Conservation (phyloP, 2,329 filamentous ascomycete genomes). For the Fusarium setosum region DNA sequence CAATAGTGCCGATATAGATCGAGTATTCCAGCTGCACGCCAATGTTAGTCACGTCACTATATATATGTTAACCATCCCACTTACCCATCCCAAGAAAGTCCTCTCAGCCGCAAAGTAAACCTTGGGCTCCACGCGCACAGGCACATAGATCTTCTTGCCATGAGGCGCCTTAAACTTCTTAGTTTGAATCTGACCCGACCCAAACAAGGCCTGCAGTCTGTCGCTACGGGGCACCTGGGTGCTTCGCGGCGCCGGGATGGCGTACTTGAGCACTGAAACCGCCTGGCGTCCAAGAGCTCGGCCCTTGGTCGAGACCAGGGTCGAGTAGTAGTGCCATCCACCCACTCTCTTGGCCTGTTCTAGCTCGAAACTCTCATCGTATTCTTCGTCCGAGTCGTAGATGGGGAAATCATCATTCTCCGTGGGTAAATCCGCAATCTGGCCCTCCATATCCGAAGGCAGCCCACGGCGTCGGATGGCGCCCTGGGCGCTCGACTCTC, state of each 20-base stretch:
- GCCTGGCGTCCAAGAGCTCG: constrained; percentile 55
- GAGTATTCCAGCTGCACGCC: constrained; percentile 84
- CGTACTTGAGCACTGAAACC: constrained; percentile 57
- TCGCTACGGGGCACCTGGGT: constrained; percentile 68
- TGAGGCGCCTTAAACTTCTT: constrained; percentile 78
- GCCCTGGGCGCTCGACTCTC: constrained; percentile 53
- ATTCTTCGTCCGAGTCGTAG: constrained; percentile 88
- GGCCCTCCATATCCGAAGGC: constrained; percentile 80
- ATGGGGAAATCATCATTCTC: constrained; percentile 81
- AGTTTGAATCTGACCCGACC: constrained; percentile 64
- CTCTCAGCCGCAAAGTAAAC: constrained; percentile 97
- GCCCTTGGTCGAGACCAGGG: constrained; percentile 63
- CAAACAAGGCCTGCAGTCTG: constrained; percentile 64
- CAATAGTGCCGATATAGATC: constrained; percentile 91
- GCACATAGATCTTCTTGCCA: constrained; percentile 94
- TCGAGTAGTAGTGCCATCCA: constrained; percentile 78
- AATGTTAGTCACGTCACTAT: constrained; percentile 1
- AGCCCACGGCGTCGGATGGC: constrained; percentile 56
- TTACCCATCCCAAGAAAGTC: constrained; percentile 93
- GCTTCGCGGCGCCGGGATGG: constrained; percentile 66
- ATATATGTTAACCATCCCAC: constrained; percentile 42
- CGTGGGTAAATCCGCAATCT: constrained; percentile 72
- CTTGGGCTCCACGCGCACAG: constrained; percentile 95
- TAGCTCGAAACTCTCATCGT: constrained; percentile 78
- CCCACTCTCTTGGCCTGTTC: constrained; percentile 83